Evolutionary conservation across 495 filamentous ascomycete species (phyloP).

Genomic region (Neurospora intermedia): DNA sequence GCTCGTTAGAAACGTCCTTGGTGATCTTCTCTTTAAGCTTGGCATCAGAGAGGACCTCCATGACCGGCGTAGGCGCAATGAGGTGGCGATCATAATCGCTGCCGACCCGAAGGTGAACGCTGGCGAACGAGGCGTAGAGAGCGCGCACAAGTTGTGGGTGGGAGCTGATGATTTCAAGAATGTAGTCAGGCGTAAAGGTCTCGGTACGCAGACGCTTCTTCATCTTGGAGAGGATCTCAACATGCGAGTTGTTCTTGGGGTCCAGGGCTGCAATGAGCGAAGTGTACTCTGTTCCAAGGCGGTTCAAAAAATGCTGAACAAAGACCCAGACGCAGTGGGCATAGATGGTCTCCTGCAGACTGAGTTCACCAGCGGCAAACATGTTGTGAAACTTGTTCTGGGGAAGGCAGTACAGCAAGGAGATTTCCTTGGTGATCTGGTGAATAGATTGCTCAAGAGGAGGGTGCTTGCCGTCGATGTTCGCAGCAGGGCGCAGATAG

Average conservation of each 20-base stretch:
- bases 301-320: conserved; percentile 93
- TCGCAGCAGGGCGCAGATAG: conserved; percentile 66
- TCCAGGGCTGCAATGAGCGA: conserved; percentile 78
- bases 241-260: conserved; percentile 60
- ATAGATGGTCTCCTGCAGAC: conserved; percentile 93
- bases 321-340: conserved; percentile 97
- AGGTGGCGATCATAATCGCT: conserved; percentile 61
- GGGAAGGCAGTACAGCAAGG: conserved; percentile 92
- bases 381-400: conserved; percentile 88
- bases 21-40: conserved; percentile 74
- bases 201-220: conserved; percentile 92
- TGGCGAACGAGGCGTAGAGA: conserved; percentile 86
- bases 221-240: conserved; percentile 86
- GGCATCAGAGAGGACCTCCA: conserved; percentile 69
- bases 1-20: conserved; percentile 75
- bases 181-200: conserved; percentile 96
- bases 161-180: conserved; percentile 88
- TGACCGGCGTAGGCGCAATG: conserved; percentile 52
- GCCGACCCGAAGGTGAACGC: conserved; percentile 73
- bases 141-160: conserved; percentile 82
- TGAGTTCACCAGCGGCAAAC: conserved; percentile 80
- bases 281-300: conserved; percentile 82
- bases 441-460: conserved; percentile 87
- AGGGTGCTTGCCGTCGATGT: conserved; percentile 36
- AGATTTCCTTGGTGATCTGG: conserved; percentile 98